These are phyloP conservation scores for Beauveria sp. DNA, from an alignment of 2,329 filamentous ascomycete species.

Conservation along the genomic window DNA sequence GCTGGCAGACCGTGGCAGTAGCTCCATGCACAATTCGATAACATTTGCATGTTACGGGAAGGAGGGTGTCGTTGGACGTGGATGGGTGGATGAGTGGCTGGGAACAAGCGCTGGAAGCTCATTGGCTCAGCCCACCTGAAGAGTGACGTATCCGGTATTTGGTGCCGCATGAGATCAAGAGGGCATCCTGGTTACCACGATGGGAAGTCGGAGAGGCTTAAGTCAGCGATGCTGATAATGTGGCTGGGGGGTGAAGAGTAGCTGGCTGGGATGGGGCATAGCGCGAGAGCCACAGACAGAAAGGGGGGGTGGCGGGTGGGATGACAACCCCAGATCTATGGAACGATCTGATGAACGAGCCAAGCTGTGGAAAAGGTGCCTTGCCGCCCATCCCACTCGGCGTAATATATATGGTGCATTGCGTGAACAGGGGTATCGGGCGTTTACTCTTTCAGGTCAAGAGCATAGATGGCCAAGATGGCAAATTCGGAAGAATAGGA, in stretches of 20 bases:
- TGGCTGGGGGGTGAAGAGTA: not conserved
- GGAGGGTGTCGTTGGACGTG: not conserved
- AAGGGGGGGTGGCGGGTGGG: not conserved
- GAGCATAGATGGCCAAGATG: slow-evolving; percentile 1
- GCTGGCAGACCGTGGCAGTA: not conserved
- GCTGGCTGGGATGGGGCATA: not conserved
- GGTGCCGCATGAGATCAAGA: slow-evolving; percentile 5
- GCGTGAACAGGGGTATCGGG: slow-evolving; percentile 2
- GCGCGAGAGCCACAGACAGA: not conserved
- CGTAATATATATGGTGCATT: not conserved
- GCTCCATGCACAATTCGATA: slow-evolving; percentile 8
- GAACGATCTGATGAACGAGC: not conserved
- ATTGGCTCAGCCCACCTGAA: not conserved
- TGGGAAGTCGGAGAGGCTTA: slow-evolving; percentile 10
- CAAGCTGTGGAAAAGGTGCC: not conserved
- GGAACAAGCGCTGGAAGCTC: not conserved
- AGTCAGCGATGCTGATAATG: slow-evolving; percentile 10
- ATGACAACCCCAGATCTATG: slow-evolving; percentile 9
- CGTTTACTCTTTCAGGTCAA: not conserved
- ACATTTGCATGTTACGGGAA: not conserved
- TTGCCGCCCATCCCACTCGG: not conserved
- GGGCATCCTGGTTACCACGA: slow-evolving; percentile 9
- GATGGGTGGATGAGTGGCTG: not conserved
- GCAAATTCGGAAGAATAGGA: not conserved
- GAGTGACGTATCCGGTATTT: slow-evolving; percentile 1